These are phyloP conservation scores for Globisporangium abappressorium DNA, from an alignment of 352 stramenopile genomes.

Conservation along the genomic window DNA sequence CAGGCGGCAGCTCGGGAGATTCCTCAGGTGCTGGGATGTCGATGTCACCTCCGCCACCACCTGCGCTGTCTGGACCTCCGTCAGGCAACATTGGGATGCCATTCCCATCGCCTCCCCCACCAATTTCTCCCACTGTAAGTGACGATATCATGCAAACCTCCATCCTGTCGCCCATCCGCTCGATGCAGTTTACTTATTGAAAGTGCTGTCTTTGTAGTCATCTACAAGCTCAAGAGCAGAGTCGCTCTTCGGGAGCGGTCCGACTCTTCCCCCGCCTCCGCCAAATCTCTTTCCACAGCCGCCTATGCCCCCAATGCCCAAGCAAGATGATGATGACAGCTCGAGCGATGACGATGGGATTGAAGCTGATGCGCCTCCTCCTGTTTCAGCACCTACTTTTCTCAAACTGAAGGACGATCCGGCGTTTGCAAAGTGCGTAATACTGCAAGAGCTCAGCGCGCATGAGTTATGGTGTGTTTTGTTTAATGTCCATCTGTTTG, in stretches of 20 bases:
- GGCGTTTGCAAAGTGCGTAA: constrained; percentile 44
- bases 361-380: constrained; percentile 24
- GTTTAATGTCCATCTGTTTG: no score
- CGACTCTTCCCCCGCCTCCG: constrained; percentile 40
- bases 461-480: no score
- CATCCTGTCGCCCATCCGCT: no score
- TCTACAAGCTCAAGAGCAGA: constrained; percentile 44
- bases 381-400: constrained; percentile 24
- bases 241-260: constrained; percentile 48
- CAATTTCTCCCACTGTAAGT: constrained; percentile 62
- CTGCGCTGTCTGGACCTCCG: constrained; percentile 18
- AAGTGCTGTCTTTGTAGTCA: constrained; percentile 15
- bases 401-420: constrained; percentile 84
- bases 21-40: constrained; percentile 22
- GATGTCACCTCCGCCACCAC: constrained; percentile 31
- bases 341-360: constrained; percentile 60
- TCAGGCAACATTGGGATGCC: constrained; percentile 54
- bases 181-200: background rate
- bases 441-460: no score
- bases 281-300: constrained; percentile 22
- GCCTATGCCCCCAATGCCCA: constrained; percentile 28
- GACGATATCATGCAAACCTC: no score
- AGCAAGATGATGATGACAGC: constrained; percentile 40
- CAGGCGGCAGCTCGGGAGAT: constrained; percentile 28
- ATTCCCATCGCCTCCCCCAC: constrained; percentile 39